Evolutionary conservation across 2,329 filamentous ascomycete genomes (phyloP).

Genomic region (Colletotrichum zoysiae): DNA sequence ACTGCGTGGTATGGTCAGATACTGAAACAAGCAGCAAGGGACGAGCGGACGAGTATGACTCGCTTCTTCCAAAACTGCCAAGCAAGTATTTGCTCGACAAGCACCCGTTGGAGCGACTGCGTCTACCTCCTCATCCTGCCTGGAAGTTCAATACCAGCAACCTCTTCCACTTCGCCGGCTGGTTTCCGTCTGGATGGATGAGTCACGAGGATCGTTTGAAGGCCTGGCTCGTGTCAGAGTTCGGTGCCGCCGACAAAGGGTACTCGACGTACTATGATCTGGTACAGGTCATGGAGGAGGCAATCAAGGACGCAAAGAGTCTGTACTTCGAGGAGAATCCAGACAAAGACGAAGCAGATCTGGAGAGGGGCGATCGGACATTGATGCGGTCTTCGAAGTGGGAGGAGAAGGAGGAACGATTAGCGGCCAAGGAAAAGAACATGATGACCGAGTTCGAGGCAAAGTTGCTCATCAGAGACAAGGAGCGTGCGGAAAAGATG

Average conservation of each 20-base stretch:
- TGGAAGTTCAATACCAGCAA: not conserved
- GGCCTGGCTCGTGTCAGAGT: no score
- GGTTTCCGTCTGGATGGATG: not conserved
- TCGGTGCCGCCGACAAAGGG: no score
- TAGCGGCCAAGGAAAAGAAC: no score
- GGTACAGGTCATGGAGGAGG: not conserved
- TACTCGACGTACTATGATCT: not conserved
- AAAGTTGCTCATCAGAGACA: no score
- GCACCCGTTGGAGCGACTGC: not conserved
- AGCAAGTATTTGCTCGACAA: not conserved
- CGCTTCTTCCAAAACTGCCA: not conserved
- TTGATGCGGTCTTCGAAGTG: no score
- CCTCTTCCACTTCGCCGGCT: not conserved
- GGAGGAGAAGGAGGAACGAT: no score
- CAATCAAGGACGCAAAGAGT: not conserved
- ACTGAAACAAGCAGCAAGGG: no score
- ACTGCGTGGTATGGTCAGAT: not conserved
- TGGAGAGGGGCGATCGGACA: not conserved
- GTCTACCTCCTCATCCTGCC: not conserved
- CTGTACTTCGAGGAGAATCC: no score
- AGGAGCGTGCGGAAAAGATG: no score
- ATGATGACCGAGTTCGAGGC: no score
- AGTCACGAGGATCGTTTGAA: fast-evolving
- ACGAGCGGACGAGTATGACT: not conserved
- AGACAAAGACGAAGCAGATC: no score